phyloP scores from a whole-genome alignment of 1,284 basidiomycete genomes.

The Heliocybe sulcata region DNA sequence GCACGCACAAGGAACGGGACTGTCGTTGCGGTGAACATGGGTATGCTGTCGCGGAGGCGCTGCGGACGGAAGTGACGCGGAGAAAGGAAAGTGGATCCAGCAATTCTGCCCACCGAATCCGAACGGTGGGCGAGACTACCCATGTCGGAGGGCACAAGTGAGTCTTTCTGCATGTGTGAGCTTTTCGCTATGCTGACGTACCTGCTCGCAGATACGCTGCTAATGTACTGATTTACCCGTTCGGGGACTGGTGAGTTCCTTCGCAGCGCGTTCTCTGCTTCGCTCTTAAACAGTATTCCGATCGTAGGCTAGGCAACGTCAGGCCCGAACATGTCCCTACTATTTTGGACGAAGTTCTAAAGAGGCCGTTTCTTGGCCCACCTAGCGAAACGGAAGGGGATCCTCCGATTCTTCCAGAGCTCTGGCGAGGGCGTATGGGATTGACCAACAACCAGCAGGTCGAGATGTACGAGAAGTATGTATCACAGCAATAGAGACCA shows the following conservation, averaged over 20 bases:
- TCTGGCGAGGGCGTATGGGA: slow-evolving; percentile 78
- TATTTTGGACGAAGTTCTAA: slow-evolving; percentile 44
- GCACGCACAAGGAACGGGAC: slow-evolving; percentile 27
- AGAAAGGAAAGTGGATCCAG: slow-evolving; percentile 14
- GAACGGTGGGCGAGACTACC: slow-evolving; percentile 54
- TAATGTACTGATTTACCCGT: slow-evolving; percentile 69
- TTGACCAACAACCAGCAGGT: slow-evolving; percentile 57
- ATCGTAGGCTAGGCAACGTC: slow-evolving; percentile 52
- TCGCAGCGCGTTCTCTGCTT: neutral
- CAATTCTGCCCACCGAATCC: slow-evolving; percentile 11
- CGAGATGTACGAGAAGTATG: slow-evolving; percentile 17
- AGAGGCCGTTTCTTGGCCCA: slow-evolving; percentile 18
- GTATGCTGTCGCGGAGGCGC: slow-evolving; percentile 32
- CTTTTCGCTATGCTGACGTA: slow-evolving; percentile 2
- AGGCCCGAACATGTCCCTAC: slow-evolving; percentile 45
- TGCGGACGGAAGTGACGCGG: slow-evolving; percentile 20
- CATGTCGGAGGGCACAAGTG: slow-evolving; percentile 86
- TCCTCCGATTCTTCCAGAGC: slow-evolving; percentile 30
- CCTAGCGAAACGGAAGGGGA: slow-evolving; percentile 1
- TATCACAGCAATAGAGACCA: neutral
- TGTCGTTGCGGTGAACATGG: slow-evolving; percentile 61
- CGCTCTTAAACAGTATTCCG: neutral
- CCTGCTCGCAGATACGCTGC: slow-evolving; percentile 57
- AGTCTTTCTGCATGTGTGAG: slow-evolving; percentile 19
- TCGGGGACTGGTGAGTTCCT: slow-evolving; percentile 60